Conservation (phyloP, 495 filamentous ascomycete species). For the Trichoderma gamsii region DNA sequence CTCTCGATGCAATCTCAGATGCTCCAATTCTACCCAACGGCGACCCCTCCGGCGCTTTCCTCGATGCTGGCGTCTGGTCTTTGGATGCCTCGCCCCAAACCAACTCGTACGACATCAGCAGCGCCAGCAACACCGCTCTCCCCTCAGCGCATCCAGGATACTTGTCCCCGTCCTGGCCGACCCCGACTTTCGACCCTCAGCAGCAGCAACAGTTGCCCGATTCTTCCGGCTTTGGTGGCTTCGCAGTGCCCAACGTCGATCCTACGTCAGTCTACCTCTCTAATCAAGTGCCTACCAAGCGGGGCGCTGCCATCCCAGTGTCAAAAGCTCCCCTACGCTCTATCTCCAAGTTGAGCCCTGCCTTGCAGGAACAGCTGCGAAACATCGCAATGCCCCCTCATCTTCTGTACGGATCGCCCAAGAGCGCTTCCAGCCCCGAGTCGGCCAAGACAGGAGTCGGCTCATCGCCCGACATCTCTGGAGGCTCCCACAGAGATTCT, state of each 20-base stretch:
- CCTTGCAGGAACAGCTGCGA: constrained; percentile 48
- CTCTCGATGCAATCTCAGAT: constrained; percentile 27
- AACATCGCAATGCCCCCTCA: constrained; percentile 53
- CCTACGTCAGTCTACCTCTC: constrained; percentile 21
- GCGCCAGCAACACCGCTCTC: constrained; percentile 21
- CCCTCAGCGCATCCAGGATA: constrained; percentile 20
- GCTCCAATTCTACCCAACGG: constrained; percentile 5
- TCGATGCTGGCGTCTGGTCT: constrained; percentile 31
- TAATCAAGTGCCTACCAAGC: background rate
- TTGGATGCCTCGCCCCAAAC: constrained; percentile 21
- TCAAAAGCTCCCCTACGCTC: constrained; percentile 2
- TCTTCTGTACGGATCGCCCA: constrained; percentile 48
- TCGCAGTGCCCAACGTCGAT: constrained; percentile 19
- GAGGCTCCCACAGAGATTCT: constrained; percentile 39
- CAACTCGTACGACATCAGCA: constrained; percentile 15
- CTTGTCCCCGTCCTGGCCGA: constrained; percentile 27
- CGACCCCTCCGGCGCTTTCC: constrained; percentile 26
- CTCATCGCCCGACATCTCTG: constrained; percentile 42
- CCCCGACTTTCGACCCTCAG: constrained; percentile 23
- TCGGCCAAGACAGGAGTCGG: constrained; percentile 38
- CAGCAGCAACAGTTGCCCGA: constrained; percentile 23
- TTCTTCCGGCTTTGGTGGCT: background rate
- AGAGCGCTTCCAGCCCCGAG: constrained; percentile 44
- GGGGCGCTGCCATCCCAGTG: constrained; percentile 4
- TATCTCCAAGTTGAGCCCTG: constrained; percentile 38